These are phyloP conservation scores for Cenchrus americanus DNA, from an alignment of 176 grass and related monocot species.

Conservation along the genomic window DNA sequence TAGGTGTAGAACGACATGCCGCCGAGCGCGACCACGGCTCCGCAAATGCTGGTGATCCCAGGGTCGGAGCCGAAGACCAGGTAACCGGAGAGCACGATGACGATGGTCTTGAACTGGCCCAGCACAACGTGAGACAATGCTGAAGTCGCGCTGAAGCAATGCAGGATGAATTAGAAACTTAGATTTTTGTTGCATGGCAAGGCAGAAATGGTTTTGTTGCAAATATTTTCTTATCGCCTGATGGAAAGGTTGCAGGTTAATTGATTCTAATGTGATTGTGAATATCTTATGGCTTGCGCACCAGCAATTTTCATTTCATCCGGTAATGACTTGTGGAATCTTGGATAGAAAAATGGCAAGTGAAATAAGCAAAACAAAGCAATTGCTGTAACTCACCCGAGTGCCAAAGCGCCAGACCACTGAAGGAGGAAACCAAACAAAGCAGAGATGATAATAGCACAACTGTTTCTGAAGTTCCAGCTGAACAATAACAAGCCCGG, in stretches of 20 bases:
- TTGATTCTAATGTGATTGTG: background rate
- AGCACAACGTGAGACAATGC: conserved; percentile 88
- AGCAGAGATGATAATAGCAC: conserved; percentile 79
- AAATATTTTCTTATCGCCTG: background rate
- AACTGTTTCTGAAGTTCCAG: conserved; percentile 78
- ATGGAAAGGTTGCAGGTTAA: background rate
- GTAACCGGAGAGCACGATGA: conserved; percentile 83
- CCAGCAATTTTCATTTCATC: background rate
- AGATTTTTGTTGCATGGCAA: background rate
- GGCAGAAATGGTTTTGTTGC: background rate
- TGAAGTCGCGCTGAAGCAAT: conserved; percentile 70
- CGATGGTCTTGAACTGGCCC: conserved; percentile 90
- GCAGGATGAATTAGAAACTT: background rate
- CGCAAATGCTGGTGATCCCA: conserved; percentile 70
- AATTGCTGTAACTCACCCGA: conserved; percentile 64
- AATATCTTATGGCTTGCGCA: background rate
- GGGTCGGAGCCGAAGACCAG: conserved; percentile 85
- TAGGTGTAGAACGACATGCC: conserved; percentile 96
- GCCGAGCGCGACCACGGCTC: conserved; percentile 68
- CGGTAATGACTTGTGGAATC: background rate
- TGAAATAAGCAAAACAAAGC: background rate
- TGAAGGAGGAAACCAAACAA: conserved; percentile 95
- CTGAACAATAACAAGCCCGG: conserved; percentile 72
- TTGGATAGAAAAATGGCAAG: background rate
- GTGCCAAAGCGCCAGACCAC: conserved; percentile 96